A percentile compares a stretch with the other conserved stretches of the same genome.
phyloP scores from a whole-genome alignment of 306 rosid species.

The Dalbergia oliveri region DNA sequence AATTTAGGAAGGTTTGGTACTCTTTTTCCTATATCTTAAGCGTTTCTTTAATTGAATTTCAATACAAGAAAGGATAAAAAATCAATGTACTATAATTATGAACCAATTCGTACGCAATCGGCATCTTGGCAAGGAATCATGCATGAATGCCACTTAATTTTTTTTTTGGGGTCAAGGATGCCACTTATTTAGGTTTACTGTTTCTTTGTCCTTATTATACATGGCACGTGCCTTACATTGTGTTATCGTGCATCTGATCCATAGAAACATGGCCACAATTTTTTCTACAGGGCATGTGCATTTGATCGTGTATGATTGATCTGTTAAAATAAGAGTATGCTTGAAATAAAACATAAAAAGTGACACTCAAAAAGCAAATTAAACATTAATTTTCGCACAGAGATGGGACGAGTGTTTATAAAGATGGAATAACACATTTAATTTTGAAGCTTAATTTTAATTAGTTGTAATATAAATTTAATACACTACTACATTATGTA shows the following conservation, averaged over 20 bases:
- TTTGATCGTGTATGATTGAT: too few relatives aligned
- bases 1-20: too few relatives aligned
- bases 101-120: conserved; percentile 18
- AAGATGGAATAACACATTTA: too few relatives aligned
- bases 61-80: not conserved
- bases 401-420: too few relatives aligned
- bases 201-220: not conserved
- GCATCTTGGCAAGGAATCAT: not conserved
- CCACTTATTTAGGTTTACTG: not conserved
- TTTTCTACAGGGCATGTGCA: too few relatives aligned
- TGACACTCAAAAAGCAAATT: not conserved
- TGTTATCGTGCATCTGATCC: not conserved
- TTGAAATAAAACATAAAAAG: too few relatives aligned
- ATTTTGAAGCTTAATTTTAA: too few relatives aligned
- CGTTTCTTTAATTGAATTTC: not conserved
- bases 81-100: not conserved
- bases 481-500: too few relatives aligned
- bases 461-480: too few relatives aligned
- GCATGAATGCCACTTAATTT: not conserved
- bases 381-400: not conserved
- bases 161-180: not conserved
- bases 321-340: not conserved
- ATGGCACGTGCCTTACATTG: not conserved
- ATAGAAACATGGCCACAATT: not conserved
- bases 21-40: not conserved